phyloP scores from a whole-genome alignment of 148 eudicot species.

The Vaccinium macrocarpon region DNA sequence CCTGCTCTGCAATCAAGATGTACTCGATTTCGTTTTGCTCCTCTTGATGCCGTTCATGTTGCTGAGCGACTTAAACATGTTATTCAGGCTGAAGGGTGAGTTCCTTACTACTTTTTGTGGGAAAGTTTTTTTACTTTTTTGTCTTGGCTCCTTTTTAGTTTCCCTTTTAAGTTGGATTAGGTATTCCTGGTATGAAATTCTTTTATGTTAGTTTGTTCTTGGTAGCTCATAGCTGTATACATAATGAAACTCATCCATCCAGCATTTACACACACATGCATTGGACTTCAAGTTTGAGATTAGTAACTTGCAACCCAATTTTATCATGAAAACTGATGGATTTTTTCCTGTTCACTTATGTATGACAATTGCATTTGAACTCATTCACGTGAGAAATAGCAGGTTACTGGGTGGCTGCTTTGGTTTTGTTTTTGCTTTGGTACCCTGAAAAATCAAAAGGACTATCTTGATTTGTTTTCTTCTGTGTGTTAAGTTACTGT shows the following conservation, averaged over 20 bases:
- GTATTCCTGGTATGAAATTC: background rate
- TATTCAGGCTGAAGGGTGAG: constrained; percentile 79
- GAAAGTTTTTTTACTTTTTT: background rate
- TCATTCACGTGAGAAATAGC: background rate
- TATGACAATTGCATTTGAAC: background rate
- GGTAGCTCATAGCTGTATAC: background rate
- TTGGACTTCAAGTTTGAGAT: background rate
- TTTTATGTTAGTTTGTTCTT: background rate
- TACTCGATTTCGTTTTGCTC: constrained; percentile 95
- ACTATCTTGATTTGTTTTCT: background rate
- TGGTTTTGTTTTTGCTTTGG: background rate
- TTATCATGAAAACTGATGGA: background rate
- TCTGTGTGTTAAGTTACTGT: background rate
- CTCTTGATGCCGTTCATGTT: constrained; percentile 83
- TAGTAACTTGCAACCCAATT: background rate
- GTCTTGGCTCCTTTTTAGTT: background rate
- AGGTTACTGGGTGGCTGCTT: constrained; percentile 6
- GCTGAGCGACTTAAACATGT: constrained; percentile 82
- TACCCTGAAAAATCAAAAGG: background rate
- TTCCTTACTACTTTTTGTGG: background rate
- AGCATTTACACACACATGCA: background rate
- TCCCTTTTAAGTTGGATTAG: background rate
- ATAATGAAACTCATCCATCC: background rate
- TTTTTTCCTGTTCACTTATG: background rate
- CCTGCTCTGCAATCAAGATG: constrained; percentile 97